Evolutionary conservation across 805 yeast species (phyloP), one percentile per base, ranked within the genome.

Genomic region (Lipomyces sp.): DNA sequence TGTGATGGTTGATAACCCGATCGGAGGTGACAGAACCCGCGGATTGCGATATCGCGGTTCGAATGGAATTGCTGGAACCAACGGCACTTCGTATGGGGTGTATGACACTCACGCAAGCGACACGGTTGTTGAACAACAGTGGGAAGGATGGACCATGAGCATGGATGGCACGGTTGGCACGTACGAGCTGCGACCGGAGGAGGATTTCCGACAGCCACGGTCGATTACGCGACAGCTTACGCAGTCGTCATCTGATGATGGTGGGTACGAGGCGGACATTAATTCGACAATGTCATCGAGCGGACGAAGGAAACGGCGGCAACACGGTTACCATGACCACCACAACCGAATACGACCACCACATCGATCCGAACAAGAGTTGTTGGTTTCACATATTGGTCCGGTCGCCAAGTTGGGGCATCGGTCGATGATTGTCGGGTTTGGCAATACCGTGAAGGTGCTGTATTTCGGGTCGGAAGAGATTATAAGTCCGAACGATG

Each of bases 111-210:
- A 51, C 29, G 24, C 34, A 33, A 5, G 11, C 13, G 18, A 48
- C 42, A 2, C 24, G 24, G 24, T 24, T 24, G 60, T 42, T 2
- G 69, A 63, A 45, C 70, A 66, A 3, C 64, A 55, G 24, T 90
- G 96, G 95, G 93, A 90, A 75, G 96, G 95, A 0, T 91, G 91
- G 84, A 87, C 92, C 1, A 84, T 91, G 79, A 81, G 84, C 4
- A 85, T 87, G n/a, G 82, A 83, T 63, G 96, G 96, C 0, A 81
- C 82, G 57, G 81, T 89, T 24, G 79, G 83, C 33, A 81, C 81
- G 61, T 89, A 87, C 72, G 85, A 86, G 48, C 83, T 91, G 11
- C 87, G 89, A 2, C 5, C 67, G 6, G 70, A 69, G 8, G 59
- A 53, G 8, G 60, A 54, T 8, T 51, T 29, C n/a, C 54, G 54